A percentile compares a stretch with the other conserved stretches of the same genome.
Evolutionary conservation across 352 stramenopile genomes (phyloP).

Genomic region (Phytophthora cactorum): DNA sequence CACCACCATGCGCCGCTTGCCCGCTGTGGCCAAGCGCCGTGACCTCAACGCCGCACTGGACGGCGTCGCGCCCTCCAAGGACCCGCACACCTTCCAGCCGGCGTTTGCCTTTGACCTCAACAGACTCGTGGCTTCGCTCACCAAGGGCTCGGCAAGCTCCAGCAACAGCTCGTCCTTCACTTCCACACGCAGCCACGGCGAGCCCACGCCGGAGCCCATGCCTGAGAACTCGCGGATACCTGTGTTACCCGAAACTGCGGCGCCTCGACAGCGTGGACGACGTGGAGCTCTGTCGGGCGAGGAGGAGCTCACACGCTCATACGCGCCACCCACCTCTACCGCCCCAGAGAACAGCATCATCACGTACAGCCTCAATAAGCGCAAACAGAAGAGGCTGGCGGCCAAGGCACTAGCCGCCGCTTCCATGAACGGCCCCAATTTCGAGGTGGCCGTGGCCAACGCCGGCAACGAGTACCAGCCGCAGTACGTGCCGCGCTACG

Average conservation of each 20-base stretch:
- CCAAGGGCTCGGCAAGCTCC: slow-evolving; percentile 30
- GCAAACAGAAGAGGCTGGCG: slow-evolving; percentile 60
- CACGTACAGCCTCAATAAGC: slow-evolving; percentile 63
- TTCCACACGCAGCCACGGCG: slow-evolving; percentile 35
- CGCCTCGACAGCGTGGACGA: slow-evolving; percentile 38
- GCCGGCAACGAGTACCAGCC: slow-evolving; percentile 32
- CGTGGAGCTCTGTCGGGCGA: slow-evolving; percentile 49
- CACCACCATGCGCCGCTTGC: slow-evolving; percentile 47
- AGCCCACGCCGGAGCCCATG: slow-evolving; percentile 30
- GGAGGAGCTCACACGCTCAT: slow-evolving; percentile 36
- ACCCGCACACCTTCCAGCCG: slow-evolving; percentile 47
- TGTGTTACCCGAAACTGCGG: slow-evolving; percentile 10
- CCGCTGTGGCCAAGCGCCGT: slow-evolving; percentile 29
- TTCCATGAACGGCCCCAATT: slow-evolving; percentile 29
- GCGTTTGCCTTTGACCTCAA: slow-evolving; percentile 68
- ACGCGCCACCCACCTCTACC: background rate
- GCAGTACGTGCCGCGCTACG: slow-evolving; percentile 45
- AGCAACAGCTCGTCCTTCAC: slow-evolving; percentile 45
- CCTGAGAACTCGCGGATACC: slow-evolving; percentile 43
- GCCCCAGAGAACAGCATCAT: slow-evolving; percentile 58
- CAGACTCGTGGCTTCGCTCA: slow-evolving; percentile 51
- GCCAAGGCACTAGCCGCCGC: slow-evolving; percentile 45
- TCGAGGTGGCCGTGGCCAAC: slow-evolving; percentile 43
- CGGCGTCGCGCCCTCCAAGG: slow-evolving; percentile 33
- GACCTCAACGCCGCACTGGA: slow-evolving; percentile 59